A percentile compares a stretch with the other conserved stretches of the same genome.
Evolutionary conservation across 805 yeast genomes (phyloP).

Genomic region (Starmerella etchellsii): DNA sequence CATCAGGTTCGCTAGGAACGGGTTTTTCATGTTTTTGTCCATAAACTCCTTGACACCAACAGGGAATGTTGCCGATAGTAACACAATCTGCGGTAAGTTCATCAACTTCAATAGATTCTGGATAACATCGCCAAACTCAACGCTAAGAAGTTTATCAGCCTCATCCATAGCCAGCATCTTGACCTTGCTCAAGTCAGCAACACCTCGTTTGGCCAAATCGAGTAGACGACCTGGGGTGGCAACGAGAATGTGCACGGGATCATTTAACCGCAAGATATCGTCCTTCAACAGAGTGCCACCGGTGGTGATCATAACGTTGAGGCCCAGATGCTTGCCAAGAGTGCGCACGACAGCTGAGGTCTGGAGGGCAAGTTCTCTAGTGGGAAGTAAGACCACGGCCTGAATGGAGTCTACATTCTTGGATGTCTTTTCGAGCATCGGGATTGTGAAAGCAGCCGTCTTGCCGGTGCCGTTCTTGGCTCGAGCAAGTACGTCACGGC

Average conservation of each 20-base stretch:
- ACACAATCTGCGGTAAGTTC: constrained; percentile 70
- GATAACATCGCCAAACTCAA: constrained; percentile 77
- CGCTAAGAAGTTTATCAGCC: constrained; percentile 91
- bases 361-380: constrained; percentile 94
- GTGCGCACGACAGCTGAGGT: constrained; percentile 96
- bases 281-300: constrained; percentile 94
- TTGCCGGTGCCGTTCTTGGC: constrained; percentile 99
- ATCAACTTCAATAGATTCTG: constrained; percentile 74
- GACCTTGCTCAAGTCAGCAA: constrained; percentile 80
- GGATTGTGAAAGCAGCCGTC: constrained; percentile 94
- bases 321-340: constrained; percentile 81
- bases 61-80: constrained; percentile 95
- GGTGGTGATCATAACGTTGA: constrained; percentile 94
- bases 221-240: constrained; percentile 98
- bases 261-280: constrained; percentile 84
- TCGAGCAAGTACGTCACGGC: constrained; percentile 91
- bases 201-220: constrained; percentile 76
- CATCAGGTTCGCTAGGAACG: constrained; percentile 93
- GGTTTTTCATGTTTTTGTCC: constrained; percentile 79
- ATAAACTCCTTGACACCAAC: constrained; percentile 82
- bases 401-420: constrained; percentile 77
- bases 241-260: constrained; percentile 84
- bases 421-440: constrained; percentile 77
- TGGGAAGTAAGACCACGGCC: constrained; percentile 87
- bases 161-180: constrained; percentile 93